A percentile compares a stretch with the other conserved stretches of the same genome.
These are phyloP conservation scores for Calendula officinalis DNA, from an alignment of 129 eudicot genomes.

Conservation along the genomic window DNA sequence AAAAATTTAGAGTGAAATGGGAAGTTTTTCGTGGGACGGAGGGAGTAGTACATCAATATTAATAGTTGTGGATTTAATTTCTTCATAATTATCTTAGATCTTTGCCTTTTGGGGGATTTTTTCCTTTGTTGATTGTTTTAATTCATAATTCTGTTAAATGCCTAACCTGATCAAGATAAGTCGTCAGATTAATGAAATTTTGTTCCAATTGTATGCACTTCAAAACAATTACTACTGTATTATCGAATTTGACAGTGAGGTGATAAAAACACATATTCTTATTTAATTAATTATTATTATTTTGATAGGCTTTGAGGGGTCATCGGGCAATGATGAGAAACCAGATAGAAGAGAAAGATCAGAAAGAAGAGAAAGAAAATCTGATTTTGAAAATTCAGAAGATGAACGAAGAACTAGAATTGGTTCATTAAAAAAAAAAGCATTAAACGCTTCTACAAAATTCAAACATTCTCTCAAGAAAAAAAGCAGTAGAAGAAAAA, in stretches of 20 bases:
- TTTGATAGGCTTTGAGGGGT: conserved; percentile 79
- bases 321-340: conserved; percentile 68
- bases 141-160: not conserved
- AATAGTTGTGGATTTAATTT: conserved; percentile 5
- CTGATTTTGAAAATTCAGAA: conserved; percentile 90
- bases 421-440: conserved; percentile 80
- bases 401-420: conserved; percentile 86
- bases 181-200: not conserved
- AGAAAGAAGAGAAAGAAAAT: conserved; percentile 78
- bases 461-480: conserved; percentile 90
- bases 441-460: conserved; percentile 77
- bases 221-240: not conserved
- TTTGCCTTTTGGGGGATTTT: not conserved
- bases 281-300: conserved; percentile 5
- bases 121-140: not conserved
- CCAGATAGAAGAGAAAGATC: conserved; percentile 57
- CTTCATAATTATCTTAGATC: conserved; percentile 3
- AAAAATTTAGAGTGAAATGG: no score
- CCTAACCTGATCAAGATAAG: not conserved
- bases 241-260: conserved; percentile 3
- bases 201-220: not conserved
- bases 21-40: no score
- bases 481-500: conserved; percentile 68
- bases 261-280: not conserved
- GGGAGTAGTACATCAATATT: conserved; percentile 1